Evolutionary conservation across 768 basidiomycete species (phyloP).

Genomic region (Pleurotus pulmonarius): DNA sequence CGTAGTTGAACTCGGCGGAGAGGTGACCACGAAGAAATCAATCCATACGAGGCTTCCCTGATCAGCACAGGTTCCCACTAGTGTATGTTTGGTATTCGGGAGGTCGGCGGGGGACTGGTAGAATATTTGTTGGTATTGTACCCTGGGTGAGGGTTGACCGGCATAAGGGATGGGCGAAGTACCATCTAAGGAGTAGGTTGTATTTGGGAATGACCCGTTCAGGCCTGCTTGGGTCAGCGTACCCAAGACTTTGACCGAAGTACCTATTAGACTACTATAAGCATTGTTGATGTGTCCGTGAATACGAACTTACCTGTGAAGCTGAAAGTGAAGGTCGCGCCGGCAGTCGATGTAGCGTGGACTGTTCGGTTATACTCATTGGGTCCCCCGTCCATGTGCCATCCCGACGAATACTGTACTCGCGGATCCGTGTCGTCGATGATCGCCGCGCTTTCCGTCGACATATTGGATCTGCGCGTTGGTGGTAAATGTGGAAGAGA

Average conservation of each 20-base stretch:
- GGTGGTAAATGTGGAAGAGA: too few species aligned
- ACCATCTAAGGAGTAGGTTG: not conserved
- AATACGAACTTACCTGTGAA: not conserved
- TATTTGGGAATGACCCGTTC: not conserved
- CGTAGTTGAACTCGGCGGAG: not conserved
- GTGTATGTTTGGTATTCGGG: not conserved
- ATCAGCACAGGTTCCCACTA: not conserved
- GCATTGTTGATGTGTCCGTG: not conserved
- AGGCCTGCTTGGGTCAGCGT: not conserved
- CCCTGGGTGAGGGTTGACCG: not conserved
- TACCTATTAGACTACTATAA: not conserved
- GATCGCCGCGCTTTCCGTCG: not conserved
- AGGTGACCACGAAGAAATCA: constrained; percentile 1
- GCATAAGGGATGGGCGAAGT: not conserved
- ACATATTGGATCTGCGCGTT: not conserved
- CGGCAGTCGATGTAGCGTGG: not conserved
- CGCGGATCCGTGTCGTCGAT: constrained; percentile 2
- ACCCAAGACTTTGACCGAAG: not conserved
- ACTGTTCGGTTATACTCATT: not conserved
- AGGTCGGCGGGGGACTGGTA: not conserved
- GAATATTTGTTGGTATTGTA: constrained; percentile 4
- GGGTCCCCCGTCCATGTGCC: not conserved
- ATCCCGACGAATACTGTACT: not conserved
- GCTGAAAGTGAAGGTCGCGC: not conserved
- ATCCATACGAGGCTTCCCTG: not conserved